These are phyloP conservation scores for Cyclocybe cylindracea DNA, from an alignment of 768 basidiomycete species.

Conservation along the genomic window DNA sequence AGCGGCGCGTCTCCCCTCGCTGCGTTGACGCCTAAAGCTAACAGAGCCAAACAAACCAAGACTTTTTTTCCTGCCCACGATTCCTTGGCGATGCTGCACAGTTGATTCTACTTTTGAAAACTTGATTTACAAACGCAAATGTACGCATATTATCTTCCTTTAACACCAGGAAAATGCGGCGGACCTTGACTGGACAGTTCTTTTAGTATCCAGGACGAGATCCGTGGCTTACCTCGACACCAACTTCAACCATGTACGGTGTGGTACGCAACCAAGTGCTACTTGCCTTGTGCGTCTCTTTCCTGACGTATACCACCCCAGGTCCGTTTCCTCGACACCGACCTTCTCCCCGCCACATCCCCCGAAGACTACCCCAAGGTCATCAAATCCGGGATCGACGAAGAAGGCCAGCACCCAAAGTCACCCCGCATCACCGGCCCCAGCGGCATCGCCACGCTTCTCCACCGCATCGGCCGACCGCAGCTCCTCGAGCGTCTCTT, in stretches of 20 bases:
- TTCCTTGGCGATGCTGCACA: too few species aligned
- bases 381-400: conserved; percentile 26
- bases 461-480: conserved; percentile 18
- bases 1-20: too few species aligned
- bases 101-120: too few species aligned
- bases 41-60: too few species aligned
- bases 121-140: too few species aligned
- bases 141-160: too few species aligned
- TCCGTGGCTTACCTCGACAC: too few species aligned
- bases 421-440: conserved; percentile 20
- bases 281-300: background rate
- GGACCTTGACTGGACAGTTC: too few species aligned
- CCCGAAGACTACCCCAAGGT: conserved; percentile 25
- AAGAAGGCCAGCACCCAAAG: conserved; percentile 24
- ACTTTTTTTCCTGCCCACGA: too few species aligned
- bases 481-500: conserved; percentile 23
- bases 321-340: conserved; percentile 22
- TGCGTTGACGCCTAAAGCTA: too few species aligned
- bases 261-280: conserved; percentile 5
- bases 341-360: conserved; percentile 19
- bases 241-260: conserved; percentile 16
- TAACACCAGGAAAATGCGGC: too few species aligned
- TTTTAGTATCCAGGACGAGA: too few species aligned
- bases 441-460: conserved; percentile 19
- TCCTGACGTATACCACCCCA: background rate